phyloP scores from a whole-genome alignment of 345 rosid species.

The Linum lewisii region DNA sequence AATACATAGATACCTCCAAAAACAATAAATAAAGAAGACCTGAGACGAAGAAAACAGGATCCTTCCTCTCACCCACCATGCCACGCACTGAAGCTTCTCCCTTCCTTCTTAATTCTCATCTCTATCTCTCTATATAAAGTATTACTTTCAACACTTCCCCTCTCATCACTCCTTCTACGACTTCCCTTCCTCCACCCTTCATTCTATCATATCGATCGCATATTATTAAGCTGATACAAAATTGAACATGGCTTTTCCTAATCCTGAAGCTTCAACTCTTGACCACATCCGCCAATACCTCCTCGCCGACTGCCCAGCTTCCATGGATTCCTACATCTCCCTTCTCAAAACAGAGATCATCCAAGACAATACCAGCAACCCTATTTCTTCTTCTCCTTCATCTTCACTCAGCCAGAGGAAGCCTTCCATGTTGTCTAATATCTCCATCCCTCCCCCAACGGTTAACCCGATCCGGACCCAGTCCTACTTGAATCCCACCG shows the following conservation, averaged over 20 bases:
- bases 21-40: background rate
- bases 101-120: background rate
- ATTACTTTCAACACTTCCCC: background rate
- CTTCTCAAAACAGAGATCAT: slow-evolving; percentile 15
- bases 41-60: background rate
- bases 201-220: background rate
- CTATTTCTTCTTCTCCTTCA: slow-evolving; percentile 11
- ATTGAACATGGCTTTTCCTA: slow-evolving; percentile 15
- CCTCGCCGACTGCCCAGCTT: slow-evolving; percentile 33
- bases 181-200: background rate
- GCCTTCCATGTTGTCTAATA: slow-evolving; percentile 42
- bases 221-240: no score
- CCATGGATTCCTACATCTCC: slow-evolving; percentile 30
- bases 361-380: slow-evolving; percentile 10
- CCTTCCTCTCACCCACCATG: background rate
- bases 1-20: no score
- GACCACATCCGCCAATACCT: slow-evolving; percentile 61
- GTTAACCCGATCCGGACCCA: background rate
- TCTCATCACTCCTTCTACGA: background rate
- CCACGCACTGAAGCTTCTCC: background rate
- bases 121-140: slow-evolving; percentile 15
- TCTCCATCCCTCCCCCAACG: slow-evolving; percentile 29
- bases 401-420: slow-evolving; percentile 46
- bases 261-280: slow-evolving; percentile 34
- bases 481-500: background rate